Base-by-base conservation (phyloP, 352 stramenopile genomes). In the Globisporangium canariense region DNA sequence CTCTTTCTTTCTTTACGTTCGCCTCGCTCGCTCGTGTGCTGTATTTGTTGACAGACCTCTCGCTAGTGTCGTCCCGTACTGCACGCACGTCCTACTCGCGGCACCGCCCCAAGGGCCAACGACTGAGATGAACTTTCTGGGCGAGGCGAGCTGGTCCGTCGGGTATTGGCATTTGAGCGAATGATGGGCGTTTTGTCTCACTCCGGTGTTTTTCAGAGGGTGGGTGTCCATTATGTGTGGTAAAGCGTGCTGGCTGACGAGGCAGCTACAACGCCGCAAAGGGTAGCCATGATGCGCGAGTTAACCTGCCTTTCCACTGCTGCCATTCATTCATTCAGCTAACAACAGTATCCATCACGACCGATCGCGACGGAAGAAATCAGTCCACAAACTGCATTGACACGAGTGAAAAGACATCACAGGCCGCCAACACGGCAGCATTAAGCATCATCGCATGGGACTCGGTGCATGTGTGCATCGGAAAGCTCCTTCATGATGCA, bases 251-350 rank as follows among this genome's bases (percentile, higher is more conserved):
- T 63, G 38, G 9, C 41, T 55, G 38, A 30, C 6, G 30, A 56
- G 13, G 20, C 58, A 64, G 18, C 58, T 64, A 22, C 58, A 64
- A 57, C 43, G 45, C 25, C 47, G 40, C 16, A 41, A 53, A 64
- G n/a, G 36, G 45, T 64, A 41, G 41, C n/a, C 34, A 36, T 51
- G 36, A 22, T 40, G 34, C 3, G 13, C 43, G 53, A 28, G 25
- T 28, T 28, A 28, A 28, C 53, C 38, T 49, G 16, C 8, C n/a
- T n/a, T 22, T n/a, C 20, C 45, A 22, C 22, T 32, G 20, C 25
- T 16, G n/a, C 28, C 11, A 11, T 14, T 28, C 25, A 16, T 16
- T 14, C 36, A 41, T 13, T 10, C 4, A 30, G 13, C 18, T 36
- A 40, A 30, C n/a, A 22, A 13, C 1, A 45, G 30, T 14, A 38